These are phyloP conservation scores for Taphrina sp. DNA, from an alignment of 1,139 yeast species.

Conservation along the genomic window DNA sequence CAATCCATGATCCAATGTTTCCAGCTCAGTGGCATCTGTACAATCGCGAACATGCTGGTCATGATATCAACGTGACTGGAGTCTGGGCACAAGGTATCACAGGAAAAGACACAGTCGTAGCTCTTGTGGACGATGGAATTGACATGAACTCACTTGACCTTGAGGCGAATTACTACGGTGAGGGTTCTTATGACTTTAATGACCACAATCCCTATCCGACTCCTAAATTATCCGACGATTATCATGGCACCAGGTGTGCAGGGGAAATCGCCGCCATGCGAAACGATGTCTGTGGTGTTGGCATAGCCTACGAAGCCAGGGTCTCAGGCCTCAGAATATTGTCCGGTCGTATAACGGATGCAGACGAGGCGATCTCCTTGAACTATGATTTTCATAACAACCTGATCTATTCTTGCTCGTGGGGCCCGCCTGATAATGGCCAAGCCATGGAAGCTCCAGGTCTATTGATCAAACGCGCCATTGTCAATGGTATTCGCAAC, in stretches of 20 bases:
- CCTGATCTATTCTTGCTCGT: slow-evolving; percentile 93
- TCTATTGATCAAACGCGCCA: slow-evolving; percentile 69
- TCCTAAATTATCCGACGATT: slow-evolving; percentile 78
- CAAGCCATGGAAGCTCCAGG: slow-evolving; percentile 82
- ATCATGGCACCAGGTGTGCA: slow-evolving; percentile 97
- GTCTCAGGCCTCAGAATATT: slow-evolving; percentile 90
- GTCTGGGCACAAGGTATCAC: slow-evolving; percentile 75
- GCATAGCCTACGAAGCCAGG: slow-evolving; percentile 82
- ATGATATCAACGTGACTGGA: slow-evolving; percentile 83
- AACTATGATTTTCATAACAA: slow-evolving; percentile 72
- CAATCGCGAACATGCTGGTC: slow-evolving; percentile 68
- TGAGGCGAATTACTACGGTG: slow-evolving; percentile 60
- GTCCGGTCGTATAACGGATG: slow-evolving; percentile 73
- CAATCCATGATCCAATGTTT: slow-evolving; percentile 57
- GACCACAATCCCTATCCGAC: slow-evolving; percentile 70
- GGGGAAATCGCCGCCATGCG: slow-evolving; percentile 89
- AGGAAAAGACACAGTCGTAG: slow-evolving; percentile 79
- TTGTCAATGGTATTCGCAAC: slow-evolving; percentile 76
- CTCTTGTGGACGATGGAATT: slow-evolving; percentile 91
- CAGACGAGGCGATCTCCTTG: slow-evolving; percentile 88
- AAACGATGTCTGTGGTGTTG: slow-evolving; percentile 87
- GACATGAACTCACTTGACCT: slow-evolving; percentile 78
- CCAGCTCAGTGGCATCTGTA: slow-evolving; percentile 84
- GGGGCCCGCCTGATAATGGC: slow-evolving; percentile 99
- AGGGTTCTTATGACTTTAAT: slow-evolving; percentile 91